phyloP scores from a whole-genome alignment of 2,329 filamentous ascomycete species.

The Gaeumannomyces tritici region DNA sequence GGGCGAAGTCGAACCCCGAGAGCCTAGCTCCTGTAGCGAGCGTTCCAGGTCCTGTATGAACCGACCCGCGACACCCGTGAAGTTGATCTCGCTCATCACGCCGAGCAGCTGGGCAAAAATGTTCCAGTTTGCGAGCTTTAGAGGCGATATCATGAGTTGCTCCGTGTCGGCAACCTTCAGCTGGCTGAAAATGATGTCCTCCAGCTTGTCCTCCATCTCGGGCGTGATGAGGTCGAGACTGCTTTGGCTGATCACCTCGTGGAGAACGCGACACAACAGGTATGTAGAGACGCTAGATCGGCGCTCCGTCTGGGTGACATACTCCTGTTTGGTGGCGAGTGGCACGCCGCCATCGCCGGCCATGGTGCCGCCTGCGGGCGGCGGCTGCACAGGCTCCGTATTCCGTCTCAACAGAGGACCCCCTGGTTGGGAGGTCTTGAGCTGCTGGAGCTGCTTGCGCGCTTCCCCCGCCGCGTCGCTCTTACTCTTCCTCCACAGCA shows the following conservation, averaged over 20 bases:
- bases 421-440: conserved; percentile 26
- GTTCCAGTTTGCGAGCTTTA: conserved; percentile 91
- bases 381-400: conserved; percentile 56
- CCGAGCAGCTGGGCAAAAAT: conserved; percentile 87
- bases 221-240: conserved; percentile 70
- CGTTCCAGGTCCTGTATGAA: conserved; percentile 75
- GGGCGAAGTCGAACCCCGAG: conserved; percentile 51
- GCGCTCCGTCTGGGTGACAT: conserved; percentile 71
- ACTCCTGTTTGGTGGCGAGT: conserved; percentile 52
- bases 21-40: conserved; percentile 64
- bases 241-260: conserved; percentile 90
- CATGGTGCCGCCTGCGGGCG: conserved; percentile 13
- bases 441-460: conserved; percentile 46
- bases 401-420: conserved; percentile 57
- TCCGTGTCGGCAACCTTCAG: conserved; percentile 82
- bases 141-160: conserved; percentile 63
- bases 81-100: conserved; percentile 93
- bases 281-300: conserved; percentile 93
- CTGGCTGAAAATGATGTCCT: conserved; percentile 95
- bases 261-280: conserved; percentile 83
- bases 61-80: conserved; percentile 69
- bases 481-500: conserved; percentile 94
- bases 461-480: conserved; percentile 76
- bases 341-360: conserved; percentile 21
- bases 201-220: conserved; percentile 89